Base-by-base conservation (phyloP, 108 stramenopile genomes). In the Cyclotella sp. region DNA sequence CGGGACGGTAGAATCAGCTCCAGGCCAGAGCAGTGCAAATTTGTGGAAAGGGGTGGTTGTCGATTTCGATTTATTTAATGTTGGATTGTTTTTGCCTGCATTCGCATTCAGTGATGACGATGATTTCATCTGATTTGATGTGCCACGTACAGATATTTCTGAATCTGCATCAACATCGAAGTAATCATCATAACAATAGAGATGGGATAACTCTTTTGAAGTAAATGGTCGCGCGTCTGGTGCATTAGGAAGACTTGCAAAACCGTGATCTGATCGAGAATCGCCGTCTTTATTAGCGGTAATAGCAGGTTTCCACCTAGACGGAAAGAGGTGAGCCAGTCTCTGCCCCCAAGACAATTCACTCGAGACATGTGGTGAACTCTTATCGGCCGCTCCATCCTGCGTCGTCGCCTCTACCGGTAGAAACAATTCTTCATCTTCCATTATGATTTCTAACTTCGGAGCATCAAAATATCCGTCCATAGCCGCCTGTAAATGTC, bases 381-480 rank as follows among this genome's bases (percentile, higher is more conserved):
- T 19, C 8, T 22, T 12, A 15, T 40, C 57, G n/a, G 22, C 14
- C 8, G 41, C 71, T 14, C 52, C 12, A 21, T 27, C 68, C 12
- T 42, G 9, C 8, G 16, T 19, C 12, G 34, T 16, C 44, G 12
- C 16, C 10, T n/a, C 8, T 22, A 49, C 12, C 1, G 70, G n/a
- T 53, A 40, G 40, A 43, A 79, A 82, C 44, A 82, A 72, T 45
- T 75, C 73, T 18, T 77, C 81, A 53, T 52, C 54, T n/a, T 77
- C 70, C 27, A 88, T 63, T 40, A 43, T 84, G n/a, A 66, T 29
- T 4, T 40, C 41, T 15, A 90, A 58, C 2, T 62, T 41, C 13
- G 87, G 89, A 29, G 89, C 85, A 68, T 86, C 85, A 29, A 90
- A 84, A 9, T 64, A 26, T 52, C 87, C 83, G 16, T 83, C 75